Percentiles rank a stretch among this genome's conserved stretches.
Conservation (phyloP, 306 rosid species). For the Nissolia schottii region DNA sequence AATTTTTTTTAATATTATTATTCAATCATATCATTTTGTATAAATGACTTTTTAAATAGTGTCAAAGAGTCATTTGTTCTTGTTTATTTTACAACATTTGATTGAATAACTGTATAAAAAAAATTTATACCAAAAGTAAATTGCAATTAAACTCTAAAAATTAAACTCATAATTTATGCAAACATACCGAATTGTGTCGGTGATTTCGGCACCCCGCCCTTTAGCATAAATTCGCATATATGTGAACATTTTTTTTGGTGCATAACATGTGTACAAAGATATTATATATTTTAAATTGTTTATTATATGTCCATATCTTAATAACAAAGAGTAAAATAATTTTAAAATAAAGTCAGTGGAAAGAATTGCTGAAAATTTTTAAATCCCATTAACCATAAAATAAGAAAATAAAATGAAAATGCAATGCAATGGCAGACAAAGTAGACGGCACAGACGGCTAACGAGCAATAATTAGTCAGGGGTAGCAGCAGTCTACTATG, state of each 20-base stretch:
- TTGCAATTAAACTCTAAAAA: background rate
- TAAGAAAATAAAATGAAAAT: background rate
- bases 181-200: background rate
- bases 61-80: too few relatives aligned
- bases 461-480: background rate
- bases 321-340: background rate
- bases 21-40: too few relatives aligned
- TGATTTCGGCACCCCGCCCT: background rate
- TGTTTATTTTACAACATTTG: too few relatives aligned
- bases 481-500: background rate
- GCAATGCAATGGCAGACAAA: background rate
- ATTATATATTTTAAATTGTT: background rate
- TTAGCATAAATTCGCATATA: too few relatives aligned
- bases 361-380: background rate
- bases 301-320: background rate
- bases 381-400: background rate
- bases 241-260: too few relatives aligned
- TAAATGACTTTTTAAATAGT: too few relatives aligned
- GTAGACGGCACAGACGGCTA: background rate
- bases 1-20: too few relatives aligned
- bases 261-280: background rate
- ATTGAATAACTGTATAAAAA: too few relatives aligned
- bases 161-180: background rate
- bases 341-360: background rate
- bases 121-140: too few relatives aligned